Conservation (phyloP, 495 filamentous ascomycete genomes). For the Podospora appendiculata region DNA sequence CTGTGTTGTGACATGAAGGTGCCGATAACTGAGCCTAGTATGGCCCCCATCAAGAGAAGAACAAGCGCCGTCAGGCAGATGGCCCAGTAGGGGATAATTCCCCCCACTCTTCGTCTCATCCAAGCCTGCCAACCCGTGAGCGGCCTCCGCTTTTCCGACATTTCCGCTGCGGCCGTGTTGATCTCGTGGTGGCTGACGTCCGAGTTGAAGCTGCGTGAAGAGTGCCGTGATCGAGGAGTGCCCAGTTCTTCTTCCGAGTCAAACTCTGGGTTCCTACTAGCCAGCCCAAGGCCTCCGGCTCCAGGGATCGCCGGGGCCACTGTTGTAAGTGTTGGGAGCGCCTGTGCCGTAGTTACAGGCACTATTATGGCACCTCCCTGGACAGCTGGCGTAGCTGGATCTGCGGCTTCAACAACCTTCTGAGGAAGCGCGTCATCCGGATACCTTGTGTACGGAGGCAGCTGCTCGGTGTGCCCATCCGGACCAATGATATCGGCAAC, state of each 20-base stretch:
- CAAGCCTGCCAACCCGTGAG: slow-evolving; percentile 48
- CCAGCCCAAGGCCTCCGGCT: slow-evolving; percentile 45
- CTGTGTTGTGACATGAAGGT: slow-evolving; percentile 24
- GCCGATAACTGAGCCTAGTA: slow-evolving; percentile 52
- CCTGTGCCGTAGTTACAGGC: not conserved
- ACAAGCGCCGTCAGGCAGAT: slow-evolving; percentile 47
- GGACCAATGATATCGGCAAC: slow-evolving; percentile 79
- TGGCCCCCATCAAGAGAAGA: slow-evolving; percentile 50
- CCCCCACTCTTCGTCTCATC: slow-evolving; percentile 53
- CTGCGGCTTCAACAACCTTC: slow-evolving; percentile 12
- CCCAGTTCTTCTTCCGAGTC: slow-evolving; percentile 43
- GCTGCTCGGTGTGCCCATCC: slow-evolving; percentile 80
- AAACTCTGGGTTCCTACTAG: slow-evolving; percentile 48
- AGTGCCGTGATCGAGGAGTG: slow-evolving; percentile 45
- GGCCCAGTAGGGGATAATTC: slow-evolving; percentile 62
- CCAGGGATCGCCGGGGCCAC: slow-evolving; percentile 26
- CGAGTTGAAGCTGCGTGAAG: slow-evolving; percentile 40
- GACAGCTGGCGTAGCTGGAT: not conserved
- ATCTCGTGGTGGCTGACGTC: slow-evolving; percentile 37
- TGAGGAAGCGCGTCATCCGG: slow-evolving; percentile 16
- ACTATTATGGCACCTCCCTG: slow-evolving; percentile 6
- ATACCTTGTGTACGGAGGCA: slow-evolving; percentile 70
- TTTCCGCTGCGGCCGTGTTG: slow-evolving; percentile 24
- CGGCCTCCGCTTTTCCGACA: slow-evolving; percentile 34
- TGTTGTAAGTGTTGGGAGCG: not conserved